These are phyloP conservation scores for Apiotrichum porosum DNA, from an alignment of 1,284 basidiomycete species.

Conservation along the genomic window DNA sequence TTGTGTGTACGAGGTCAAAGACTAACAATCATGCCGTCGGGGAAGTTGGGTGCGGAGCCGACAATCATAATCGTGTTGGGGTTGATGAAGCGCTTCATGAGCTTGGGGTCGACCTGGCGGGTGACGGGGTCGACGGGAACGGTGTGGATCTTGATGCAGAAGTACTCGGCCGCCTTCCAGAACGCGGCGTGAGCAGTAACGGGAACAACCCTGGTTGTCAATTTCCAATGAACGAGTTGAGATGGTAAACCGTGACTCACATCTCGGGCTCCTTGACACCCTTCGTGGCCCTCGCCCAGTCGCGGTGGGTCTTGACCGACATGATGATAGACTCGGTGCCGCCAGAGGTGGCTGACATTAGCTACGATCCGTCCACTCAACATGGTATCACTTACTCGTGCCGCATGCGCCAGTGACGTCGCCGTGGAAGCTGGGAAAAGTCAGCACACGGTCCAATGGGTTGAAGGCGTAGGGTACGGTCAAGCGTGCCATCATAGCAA, in stretches of 20 bases:
- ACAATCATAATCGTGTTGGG: slow-evolving; percentile 62
- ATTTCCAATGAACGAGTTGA: neutral
- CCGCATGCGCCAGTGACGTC: slow-evolving; percentile 67
- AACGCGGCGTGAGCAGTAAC: slow-evolving; percentile 90
- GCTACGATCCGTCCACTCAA: neutral
- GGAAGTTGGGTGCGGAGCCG: slow-evolving; percentile 87
- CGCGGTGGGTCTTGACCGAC: slow-evolving; percentile 88
- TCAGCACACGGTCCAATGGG: no score
- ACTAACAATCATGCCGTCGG: slow-evolving; percentile 73
- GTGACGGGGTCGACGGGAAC: slow-evolving; percentile 80
- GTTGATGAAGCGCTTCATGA: slow-evolving; percentile 71
- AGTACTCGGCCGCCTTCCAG: slow-evolving; percentile 84
- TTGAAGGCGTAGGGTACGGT: no score
- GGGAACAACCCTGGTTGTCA: slow-evolving; percentile 61
- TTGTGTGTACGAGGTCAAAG: slow-evolving; percentile 6
- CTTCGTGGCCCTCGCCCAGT: slow-evolving; percentile 81
- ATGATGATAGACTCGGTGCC: slow-evolving; percentile 86
- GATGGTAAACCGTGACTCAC: slow-evolving; percentile 46
- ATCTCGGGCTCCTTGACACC: slow-evolving; percentile 91
- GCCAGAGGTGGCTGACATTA: slow-evolving; percentile 66
- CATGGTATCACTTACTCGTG: slow-evolving; percentile 53
- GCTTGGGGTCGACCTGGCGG: slow-evolving; percentile 71
- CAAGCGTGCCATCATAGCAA: no score
- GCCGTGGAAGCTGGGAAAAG: slow-evolving; percentile 62
- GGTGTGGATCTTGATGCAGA: slow-evolving; percentile 85